Percentiles rank a stretch among this genome's conserved stretches.
phyloP scores from a whole-genome alignment of 192 early-diverging fungal genomes.

The Umbelopsis sp. region DNA sequence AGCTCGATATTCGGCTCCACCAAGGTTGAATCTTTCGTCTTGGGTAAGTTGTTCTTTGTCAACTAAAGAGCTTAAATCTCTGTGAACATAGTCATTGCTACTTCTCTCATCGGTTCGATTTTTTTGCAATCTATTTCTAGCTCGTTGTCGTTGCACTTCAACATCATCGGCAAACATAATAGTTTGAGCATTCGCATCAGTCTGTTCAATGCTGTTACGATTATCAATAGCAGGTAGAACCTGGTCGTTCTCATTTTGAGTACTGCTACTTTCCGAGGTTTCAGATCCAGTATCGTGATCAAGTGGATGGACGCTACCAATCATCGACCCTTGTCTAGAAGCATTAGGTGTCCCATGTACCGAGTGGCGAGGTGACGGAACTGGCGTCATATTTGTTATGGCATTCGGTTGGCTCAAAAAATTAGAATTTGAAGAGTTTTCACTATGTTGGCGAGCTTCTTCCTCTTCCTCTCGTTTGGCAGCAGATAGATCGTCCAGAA shows the following conservation, averaged over 20 bases:
- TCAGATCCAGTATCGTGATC: not conserved
- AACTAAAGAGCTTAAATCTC: not conserved
- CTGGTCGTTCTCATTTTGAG: not conserved
- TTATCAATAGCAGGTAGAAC: not conserved
- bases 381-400: not conserved
- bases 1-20: slow-evolving; percentile 39
- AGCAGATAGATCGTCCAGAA: slow-evolving; percentile 6
- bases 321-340: not conserved
- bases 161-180: slow-evolving; percentile 42
- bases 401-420: not conserved
- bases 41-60: slow-evolving; percentile 27
- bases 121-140: slow-evolving; percentile 19
- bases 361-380: not conserved
- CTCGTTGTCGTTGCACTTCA: slow-evolving; percentile 26
- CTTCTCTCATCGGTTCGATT: not conserved
- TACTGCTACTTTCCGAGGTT: not conserved
- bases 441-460: too few relatives aligned
- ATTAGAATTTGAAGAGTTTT: not conserved
- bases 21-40: slow-evolving; percentile 34
- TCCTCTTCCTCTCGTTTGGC: slow-evolving; percentile 6
- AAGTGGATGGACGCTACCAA: slow-evolving; percentile 4
- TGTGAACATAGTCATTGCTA: not conserved
- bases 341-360: not conserved
- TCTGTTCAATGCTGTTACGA: not conserved
- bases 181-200: not conserved